These are phyloP conservation scores for Sugiyamaella qingdaonensis DNA, from an alignment of 805 yeast species.

Conservation along the genomic window DNA sequence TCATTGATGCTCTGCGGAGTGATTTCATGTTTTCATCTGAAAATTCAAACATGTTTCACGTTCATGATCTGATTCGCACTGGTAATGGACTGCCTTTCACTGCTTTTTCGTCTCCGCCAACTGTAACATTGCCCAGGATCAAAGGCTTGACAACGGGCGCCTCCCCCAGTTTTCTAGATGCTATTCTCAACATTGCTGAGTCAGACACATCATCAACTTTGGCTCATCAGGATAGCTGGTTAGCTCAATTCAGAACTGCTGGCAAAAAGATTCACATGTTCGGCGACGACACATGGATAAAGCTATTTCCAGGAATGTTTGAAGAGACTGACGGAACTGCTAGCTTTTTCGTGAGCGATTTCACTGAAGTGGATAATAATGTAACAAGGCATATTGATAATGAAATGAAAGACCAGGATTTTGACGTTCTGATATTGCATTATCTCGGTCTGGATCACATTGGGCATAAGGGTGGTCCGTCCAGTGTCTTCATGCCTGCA, in stretches of 20 bases:
- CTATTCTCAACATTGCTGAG: slow-evolving; percentile 89
- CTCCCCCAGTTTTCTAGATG: slow-evolving; percentile 90
- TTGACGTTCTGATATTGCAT: slow-evolving; percentile 89
- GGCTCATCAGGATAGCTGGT: slow-evolving; percentile 81
- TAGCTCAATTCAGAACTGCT: slow-evolving; percentile 53
- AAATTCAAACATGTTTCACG: slow-evolving; percentile 58
- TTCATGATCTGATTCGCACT: slow-evolving; percentile 57
- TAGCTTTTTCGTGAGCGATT: slow-evolving; percentile 92
- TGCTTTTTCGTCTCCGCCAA: slow-evolving; percentile 90
- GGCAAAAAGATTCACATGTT: slow-evolving; percentile 64
- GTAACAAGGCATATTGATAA: slow-evolving; percentile 80
- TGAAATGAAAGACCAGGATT: slow-evolving; percentile 45
- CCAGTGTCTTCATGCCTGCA: slow-evolving; percentile 68
- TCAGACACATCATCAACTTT: slow-evolving; percentile 71
- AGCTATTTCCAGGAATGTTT: slow-evolving; percentile 73
- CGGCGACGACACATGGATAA: slow-evolving; percentile 98
- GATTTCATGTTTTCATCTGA: slow-evolving; percentile 71
- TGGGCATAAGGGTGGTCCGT: slow-evolving; percentile 95
- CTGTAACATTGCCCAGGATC: slow-evolving; percentile 90
- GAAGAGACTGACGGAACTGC: slow-evolving; percentile 75
- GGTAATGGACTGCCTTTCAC: slow-evolving; percentile 86
- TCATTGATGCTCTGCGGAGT: slow-evolving; percentile 87
- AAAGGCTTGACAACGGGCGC: slow-evolving; percentile 95
- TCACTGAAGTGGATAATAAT: slow-evolving; percentile 87
- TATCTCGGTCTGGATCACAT: slow-evolving; percentile 94